Percentiles rank a stretch among this genome's conserved stretches.
Conservation (phyloP, 2,329 filamentous ascomycete species). For the Xylariaceae sp. region DNA sequence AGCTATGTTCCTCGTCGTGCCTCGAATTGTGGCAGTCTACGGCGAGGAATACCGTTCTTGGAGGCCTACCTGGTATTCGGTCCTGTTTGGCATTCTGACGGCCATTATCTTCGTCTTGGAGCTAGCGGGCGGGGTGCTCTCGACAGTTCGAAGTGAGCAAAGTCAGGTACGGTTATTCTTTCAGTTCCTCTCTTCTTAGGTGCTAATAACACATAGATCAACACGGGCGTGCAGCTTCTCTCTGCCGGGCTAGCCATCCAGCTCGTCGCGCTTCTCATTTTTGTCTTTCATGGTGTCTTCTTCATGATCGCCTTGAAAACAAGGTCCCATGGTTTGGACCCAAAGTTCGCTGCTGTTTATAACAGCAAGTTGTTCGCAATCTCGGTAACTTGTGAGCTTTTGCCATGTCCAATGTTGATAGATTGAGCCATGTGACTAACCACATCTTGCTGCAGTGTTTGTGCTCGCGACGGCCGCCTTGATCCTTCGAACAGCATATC, state of each 20-base stretch:
- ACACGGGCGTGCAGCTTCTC: slow-evolving; percentile 35
- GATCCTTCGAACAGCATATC: slow-evolving; percentile 26
- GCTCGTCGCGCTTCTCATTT: slow-evolving; percentile 36
- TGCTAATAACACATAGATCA: slow-evolving; percentile 20
- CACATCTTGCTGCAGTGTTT: slow-evolving; percentile 16
- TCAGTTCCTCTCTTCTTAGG: neutral
- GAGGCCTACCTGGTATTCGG: slow-evolving; percentile 31
- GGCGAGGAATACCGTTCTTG: slow-evolving; percentile 40
- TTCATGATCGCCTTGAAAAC: slow-evolving; percentile 39
- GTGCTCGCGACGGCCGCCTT: slow-evolving; percentile 20
- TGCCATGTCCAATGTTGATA: neutral
- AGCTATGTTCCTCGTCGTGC: slow-evolving; percentile 42
- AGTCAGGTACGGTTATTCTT: slow-evolving; percentile 32
- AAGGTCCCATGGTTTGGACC: slow-evolving; percentile 36
- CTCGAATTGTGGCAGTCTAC: slow-evolving; percentile 45
- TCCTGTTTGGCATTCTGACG: slow-evolving; percentile 22
- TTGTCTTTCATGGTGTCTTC: slow-evolving; percentile 36
- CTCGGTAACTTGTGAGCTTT: slow-evolving; percentile 41
- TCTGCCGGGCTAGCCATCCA: slow-evolving; percentile 45
- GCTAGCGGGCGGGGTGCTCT: slow-evolving; percentile 39
- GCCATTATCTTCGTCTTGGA: slow-evolving; percentile 30
- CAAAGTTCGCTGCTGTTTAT: slow-evolving; percentile 38
- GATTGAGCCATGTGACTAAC: slow-evolving; percentile 1
- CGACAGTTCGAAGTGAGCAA: slow-evolving; percentile 32
- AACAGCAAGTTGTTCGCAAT: slow-evolving; percentile 39